Evolutionary conservation across 352 stramenopile species (phyloP).

Genomic region (Phytophthora niederhauseri): DNA sequence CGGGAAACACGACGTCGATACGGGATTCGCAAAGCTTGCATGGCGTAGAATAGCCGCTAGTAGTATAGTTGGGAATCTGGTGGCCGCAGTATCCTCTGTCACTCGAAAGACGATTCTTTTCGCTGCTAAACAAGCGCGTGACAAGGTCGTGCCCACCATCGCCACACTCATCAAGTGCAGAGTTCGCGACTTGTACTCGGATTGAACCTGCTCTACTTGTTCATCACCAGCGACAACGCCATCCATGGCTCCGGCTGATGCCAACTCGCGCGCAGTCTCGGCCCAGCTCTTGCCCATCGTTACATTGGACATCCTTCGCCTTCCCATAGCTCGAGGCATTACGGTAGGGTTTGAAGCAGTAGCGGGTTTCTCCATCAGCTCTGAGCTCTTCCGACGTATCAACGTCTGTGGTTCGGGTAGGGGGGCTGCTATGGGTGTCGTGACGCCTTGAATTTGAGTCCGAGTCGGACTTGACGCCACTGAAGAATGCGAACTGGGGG

Average conservation of each 20-base stretch:
- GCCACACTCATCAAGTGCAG: slow-evolving; percentile 7
- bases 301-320: slow-evolving; percentile 1
- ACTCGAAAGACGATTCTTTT: slow-evolving; percentile 56
- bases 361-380: slow-evolving; percentile 1
- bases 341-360: not conserved
- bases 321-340: not conserved
- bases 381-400: slow-evolving; percentile 5
- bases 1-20: slow-evolving; percentile 10
- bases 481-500: not conserved
- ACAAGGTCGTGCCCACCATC: slow-evolving; percentile 32
- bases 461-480: not conserved
- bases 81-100: slow-evolving; percentile 32
- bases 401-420: not conserved
- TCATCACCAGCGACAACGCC: not conserved
- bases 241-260: not conserved
- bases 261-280: slow-evolving; percentile 5
- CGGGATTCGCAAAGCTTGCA: slow-evolving; percentile 37
- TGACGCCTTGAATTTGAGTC: not conserved
- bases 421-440: not conserved
- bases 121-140: slow-evolving; percentile 31
- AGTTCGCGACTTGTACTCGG: slow-evolving; percentile 9
- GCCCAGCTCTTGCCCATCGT: slow-evolving; percentile 8
- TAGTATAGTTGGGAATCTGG: slow-evolving; percentile 45
- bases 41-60: slow-evolving; percentile 50
- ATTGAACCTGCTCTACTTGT: slow-evolving; percentile 6